These are phyloP conservation scores for Thuja plicata DNA, from an alignment of 83 land plant genomes.

Conservation along the genomic window DNA sequence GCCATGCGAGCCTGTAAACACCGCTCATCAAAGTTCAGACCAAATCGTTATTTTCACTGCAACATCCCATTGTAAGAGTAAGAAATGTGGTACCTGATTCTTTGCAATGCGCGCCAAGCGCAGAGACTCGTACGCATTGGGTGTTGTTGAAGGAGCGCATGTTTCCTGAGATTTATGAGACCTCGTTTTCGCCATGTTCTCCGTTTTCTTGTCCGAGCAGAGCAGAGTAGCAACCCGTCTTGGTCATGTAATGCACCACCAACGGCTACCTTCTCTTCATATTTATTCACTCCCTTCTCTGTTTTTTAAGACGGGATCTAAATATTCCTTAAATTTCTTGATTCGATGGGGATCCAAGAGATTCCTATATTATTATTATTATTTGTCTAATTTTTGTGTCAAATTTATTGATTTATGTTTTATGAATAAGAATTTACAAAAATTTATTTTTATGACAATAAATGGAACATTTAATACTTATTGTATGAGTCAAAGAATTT, in stretches of 20 bases:
- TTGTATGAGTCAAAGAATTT: too few relatives aligned
- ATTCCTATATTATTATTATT: too few relatives aligned
- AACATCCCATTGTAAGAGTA: neutral
- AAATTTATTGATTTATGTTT: too few relatives aligned
- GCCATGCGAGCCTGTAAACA: constrained; percentile 31
- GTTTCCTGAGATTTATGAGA: neutral
- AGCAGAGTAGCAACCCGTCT: neutral
- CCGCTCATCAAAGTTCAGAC: neutral
- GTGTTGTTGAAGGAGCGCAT: neutral
- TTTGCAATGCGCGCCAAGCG: constrained; percentile 31
- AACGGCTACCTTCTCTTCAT: neutral
- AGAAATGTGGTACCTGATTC: constrained; percentile 24
- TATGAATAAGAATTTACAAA: too few relatives aligned
- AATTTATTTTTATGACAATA: too few relatives aligned
- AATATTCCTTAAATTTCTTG: too few relatives aligned
- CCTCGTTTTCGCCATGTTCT: constrained; percentile 1
- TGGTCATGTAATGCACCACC: neutral
- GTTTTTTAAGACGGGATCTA: too few relatives aligned
- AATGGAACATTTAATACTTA: too few relatives aligned
- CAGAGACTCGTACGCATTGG: constrained; percentile 30
- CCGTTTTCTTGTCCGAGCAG: neutral
- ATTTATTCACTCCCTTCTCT: neutral
- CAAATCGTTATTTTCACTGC: too few relatives aligned
- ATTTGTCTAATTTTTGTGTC: too few relatives aligned
- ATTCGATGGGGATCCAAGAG: too few relatives aligned